These are phyloP conservation scores for Candida ponderosae DNA, from an alignment of 805 yeast genomes.

Conservation along the genomic window DNA sequence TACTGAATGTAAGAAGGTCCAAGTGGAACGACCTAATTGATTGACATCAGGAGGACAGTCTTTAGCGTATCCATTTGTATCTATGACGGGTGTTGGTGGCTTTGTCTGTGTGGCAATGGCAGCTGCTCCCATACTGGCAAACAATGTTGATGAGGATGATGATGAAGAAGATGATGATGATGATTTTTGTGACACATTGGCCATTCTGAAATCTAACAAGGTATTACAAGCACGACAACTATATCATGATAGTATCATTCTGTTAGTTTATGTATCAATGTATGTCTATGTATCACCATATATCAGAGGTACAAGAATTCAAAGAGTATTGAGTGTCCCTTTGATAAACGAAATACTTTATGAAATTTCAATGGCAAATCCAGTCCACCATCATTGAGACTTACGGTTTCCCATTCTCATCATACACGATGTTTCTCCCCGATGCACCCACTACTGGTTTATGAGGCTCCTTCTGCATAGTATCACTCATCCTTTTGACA, in stretches of 20 bases:
- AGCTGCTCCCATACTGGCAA: constrained; percentile 7
- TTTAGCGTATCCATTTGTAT: constrained; percentile 23
- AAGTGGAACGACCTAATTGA: constrained; percentile 73
- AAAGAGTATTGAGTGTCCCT: no score
- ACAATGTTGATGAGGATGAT: not conserved
- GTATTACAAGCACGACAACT: constrained; percentile 83
- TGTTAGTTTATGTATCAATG: constrained; percentile 6
- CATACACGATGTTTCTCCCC: constrained; percentile 68
- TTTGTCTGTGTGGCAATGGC: constrained; percentile 8
- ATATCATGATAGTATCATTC: constrained; percentile 2
- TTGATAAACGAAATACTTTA: constrained; percentile 1
- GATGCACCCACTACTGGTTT: constrained; percentile 43
- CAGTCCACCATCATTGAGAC: constrained; percentile 23
- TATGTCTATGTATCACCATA: not conserved
- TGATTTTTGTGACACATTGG: constrained; percentile 25
- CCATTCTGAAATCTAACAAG: constrained; percentile 70
- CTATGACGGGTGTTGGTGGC: no score
- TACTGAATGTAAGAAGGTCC: constrained; percentile 87
- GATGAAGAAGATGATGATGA: not conserved
- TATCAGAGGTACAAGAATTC: no score
- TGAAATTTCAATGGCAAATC: not conserved
- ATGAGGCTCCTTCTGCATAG: no score
- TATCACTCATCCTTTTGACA: no score
- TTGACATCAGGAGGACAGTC: constrained; percentile 86
- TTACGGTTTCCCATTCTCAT: constrained; percentile 90